Evolutionary conservation across 2,329 filamentous ascomycete species (phyloP).

Genomic region (Exophiala viscosa): DNA sequence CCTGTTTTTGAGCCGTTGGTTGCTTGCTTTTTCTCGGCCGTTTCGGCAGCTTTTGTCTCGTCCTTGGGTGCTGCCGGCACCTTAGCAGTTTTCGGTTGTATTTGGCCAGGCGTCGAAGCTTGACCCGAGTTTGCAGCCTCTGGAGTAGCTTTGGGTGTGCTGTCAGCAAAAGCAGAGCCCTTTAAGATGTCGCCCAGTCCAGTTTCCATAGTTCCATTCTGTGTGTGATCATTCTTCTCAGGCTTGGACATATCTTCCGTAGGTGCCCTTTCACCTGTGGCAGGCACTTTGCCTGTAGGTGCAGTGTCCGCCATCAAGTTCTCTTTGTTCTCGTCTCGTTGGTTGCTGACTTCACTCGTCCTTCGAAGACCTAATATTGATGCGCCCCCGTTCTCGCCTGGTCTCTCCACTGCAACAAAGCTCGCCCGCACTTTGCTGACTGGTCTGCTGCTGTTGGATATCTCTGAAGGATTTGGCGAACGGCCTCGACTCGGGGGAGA

Average conservation of each 20-base stretch:
- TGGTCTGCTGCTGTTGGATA: slow-evolving; percentile 51
- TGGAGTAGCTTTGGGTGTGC: slow-evolving; percentile 13
- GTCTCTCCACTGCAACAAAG: slow-evolving; percentile 67
- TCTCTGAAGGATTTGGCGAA: slow-evolving; percentile 54
- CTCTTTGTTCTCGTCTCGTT: slow-evolving; percentile 28
- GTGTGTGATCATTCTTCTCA: not conserved
- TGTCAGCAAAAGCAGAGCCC: slow-evolving; percentile 31
- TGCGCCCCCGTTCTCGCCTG: slow-evolving; percentile 39
- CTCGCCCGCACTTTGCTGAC: slow-evolving; percentile 72
- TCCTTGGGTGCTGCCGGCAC: slow-evolving; percentile 17
- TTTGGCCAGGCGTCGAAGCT: slow-evolving; percentile 10
- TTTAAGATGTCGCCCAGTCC: slow-evolving; percentile 32
- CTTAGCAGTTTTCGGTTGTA: slow-evolving; percentile 10
- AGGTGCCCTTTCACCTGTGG: slow-evolving; percentile 36
- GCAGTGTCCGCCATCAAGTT: slow-evolving; percentile 9
- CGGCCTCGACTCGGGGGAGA: slow-evolving; percentile 67
- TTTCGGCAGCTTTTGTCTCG: slow-evolving; percentile 13
- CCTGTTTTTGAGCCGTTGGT: slow-evolving; percentile 8
- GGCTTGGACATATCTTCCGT: not conserved
- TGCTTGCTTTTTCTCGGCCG: slow-evolving; percentile 17
- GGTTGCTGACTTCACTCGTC: slow-evolving; percentile 33
- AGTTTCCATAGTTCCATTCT: slow-evolving; percentile 5
- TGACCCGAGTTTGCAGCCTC: slow-evolving; percentile 10
- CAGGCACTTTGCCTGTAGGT: slow-evolving; percentile 2
- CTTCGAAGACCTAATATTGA: slow-evolving; percentile 40